Conservation (phyloP, 176 grass and related monocot genomes). For the Aegilops umbellulata region DNA sequence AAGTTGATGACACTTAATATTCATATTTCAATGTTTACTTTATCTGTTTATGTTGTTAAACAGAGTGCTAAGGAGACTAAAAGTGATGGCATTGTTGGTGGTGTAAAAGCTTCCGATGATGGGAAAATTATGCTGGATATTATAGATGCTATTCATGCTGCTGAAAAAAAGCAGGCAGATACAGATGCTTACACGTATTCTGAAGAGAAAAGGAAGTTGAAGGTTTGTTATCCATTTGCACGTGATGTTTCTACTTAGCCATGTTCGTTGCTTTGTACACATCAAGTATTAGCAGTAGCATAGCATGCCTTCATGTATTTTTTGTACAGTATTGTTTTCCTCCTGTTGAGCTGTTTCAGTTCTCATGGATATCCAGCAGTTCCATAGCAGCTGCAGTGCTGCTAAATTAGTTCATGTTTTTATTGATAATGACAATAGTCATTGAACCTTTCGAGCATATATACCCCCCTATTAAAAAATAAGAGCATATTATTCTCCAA, state of each 20-base stretch:
- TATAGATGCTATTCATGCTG: constrained; percentile 92
- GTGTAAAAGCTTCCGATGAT: constrained; percentile 43
- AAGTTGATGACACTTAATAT: constrained; percentile 3
- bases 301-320: neutral
- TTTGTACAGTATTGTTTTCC: neutral
- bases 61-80: constrained; percentile 38
- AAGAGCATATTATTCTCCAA: neutral
- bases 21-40: constrained; percentile 1
- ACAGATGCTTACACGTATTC: constrained; percentile 83
- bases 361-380: neutral
- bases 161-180: constrained; percentile 93
- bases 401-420: neutral
- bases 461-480: neutral
- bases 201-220: constrained; percentile 96
- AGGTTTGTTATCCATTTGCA: constrained; percentile 54
- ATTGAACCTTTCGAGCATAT: constrained; percentile 7
- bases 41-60: neutral
- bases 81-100: constrained; percentile 29
- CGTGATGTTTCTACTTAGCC: constrained; percentile 4
- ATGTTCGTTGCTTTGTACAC: constrained; percentile 7
- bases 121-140: constrained; percentile 74
- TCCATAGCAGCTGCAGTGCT: neutral
- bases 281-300: neutral
- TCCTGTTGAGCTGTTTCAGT: neutral
- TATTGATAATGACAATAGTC: neutral